Evolutionary conservation across 306 rosid species (phyloP).

Genomic region (Prosopis cineraria): DNA sequence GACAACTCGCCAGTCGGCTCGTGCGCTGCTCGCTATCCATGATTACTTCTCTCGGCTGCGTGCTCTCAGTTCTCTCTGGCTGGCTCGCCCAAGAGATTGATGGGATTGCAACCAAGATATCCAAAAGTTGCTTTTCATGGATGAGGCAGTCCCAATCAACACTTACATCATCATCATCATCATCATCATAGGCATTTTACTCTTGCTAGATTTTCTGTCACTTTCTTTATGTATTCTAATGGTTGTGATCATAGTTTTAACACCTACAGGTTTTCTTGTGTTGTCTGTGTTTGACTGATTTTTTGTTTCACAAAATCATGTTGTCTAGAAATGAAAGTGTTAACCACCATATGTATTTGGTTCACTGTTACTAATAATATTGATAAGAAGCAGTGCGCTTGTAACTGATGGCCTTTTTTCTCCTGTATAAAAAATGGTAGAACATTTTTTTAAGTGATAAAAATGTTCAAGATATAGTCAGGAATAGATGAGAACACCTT

Average conservation of each 20-base stretch:
- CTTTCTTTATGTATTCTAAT: not conserved
- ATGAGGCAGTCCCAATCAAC: conserved; percentile 1
- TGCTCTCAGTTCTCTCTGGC: conserved; percentile 97
- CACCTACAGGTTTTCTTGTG: not conserved
- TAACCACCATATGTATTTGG: conserved; percentile 35
- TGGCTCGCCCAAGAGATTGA: conserved; percentile 92
- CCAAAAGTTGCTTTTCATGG: conserved; percentile 27
- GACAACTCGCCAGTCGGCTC: conserved; percentile 96
- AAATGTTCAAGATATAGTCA: too few relatives aligned
- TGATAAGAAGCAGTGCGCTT: conserved; percentile 6
- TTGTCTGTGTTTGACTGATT: conserved; percentile 28
- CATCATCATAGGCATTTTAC: conserved; percentile 27
- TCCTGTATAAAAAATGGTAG: not conserved
- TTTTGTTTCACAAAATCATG: conserved; percentile 15
- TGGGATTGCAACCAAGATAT: too few relatives aligned
- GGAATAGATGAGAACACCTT: too few relatives aligned
- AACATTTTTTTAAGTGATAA: not conserved
- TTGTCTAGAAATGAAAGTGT: conserved; percentile 37
- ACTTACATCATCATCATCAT: not conserved
- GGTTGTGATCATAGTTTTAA: not conserved
- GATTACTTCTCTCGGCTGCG: conserved; percentile 90
- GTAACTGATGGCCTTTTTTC: conserved; percentile 4
- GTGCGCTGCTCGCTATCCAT: conserved; percentile 88
- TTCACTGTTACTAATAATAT: conserved; percentile 23
- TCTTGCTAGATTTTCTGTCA: not conserved